These are phyloP conservation scores for Eucalyptus cloeziana DNA, from an alignment of 345 rosid species.

Conservation along the genomic window DNA sequence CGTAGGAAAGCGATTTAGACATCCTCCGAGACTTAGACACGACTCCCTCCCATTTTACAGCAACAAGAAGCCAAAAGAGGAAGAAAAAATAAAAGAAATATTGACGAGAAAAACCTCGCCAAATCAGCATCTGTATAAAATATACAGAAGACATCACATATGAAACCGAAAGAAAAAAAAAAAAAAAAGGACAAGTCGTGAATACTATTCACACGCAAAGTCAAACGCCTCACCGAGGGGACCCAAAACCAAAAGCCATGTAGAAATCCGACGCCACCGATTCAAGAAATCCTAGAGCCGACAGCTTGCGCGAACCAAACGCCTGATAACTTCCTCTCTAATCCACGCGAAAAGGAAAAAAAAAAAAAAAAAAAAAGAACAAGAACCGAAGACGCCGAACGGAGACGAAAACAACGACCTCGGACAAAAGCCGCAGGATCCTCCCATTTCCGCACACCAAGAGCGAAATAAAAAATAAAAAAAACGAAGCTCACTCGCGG, in stretches of 20 bases:
- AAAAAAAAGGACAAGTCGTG: background rate
- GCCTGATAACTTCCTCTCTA: background rate
- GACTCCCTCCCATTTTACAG: slow-evolving; percentile 2
- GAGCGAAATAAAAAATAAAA: background rate
- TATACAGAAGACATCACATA: background rate
- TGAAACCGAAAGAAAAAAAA: background rate
- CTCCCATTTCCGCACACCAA: background rate
- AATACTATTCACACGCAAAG: background rate
- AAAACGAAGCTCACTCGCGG: background rate
- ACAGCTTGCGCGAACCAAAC: background rate
- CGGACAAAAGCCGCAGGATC: background rate
- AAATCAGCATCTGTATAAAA: background rate
- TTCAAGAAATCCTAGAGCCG: background rate
- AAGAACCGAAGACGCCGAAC: background rate
- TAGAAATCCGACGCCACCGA: background rate
- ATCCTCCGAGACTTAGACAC: slow-evolving; percentile 3
- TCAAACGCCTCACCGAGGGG: background rate
- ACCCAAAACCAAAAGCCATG: background rate
- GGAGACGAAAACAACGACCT: background rate
- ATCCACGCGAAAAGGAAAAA: background rate
- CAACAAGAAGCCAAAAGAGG: background rate
- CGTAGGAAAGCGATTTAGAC: slow-evolving; percentile 8
- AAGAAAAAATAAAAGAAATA: background rate
- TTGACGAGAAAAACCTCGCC: background rate
- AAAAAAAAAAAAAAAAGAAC: background rate